Conservation (phyloP, 2,329 filamentous ascomycete genomes). For the Fusarium nisikadoi region DNA sequence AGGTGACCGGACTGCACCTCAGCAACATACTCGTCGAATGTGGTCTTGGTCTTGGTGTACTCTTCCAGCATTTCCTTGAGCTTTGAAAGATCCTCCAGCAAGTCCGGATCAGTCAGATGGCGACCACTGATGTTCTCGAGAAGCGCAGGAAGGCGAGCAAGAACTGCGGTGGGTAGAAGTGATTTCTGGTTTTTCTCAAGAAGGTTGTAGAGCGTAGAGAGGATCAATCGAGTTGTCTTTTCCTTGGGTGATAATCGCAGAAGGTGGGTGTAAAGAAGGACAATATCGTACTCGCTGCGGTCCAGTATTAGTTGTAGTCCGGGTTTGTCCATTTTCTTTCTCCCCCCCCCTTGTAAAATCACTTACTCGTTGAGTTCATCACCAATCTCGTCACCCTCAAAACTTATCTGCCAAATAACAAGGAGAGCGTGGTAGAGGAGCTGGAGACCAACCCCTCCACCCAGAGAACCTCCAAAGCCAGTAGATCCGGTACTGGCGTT, state of each 20-base stretch:
- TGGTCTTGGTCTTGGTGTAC: conserved; percentile 76
- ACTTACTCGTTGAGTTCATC: conserved; percentile 86
- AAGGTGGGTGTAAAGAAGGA: conserved; percentile 91
- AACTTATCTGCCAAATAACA: conserved; percentile 96
- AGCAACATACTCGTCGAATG: conserved; percentile 89
- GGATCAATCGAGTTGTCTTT: conserved; percentile 91
- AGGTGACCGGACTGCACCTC: conserved; percentile 89
- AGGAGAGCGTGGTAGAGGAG: conserved; percentile 93
- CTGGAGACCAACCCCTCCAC: conserved; percentile 90
- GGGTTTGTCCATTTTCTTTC: neutral
- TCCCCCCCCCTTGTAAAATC: neutral
- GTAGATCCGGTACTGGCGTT: conserved; percentile 64
- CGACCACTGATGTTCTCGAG: conserved; percentile 71
- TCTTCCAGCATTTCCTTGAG: conserved; percentile 73
- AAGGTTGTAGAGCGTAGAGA: conserved; percentile 91
- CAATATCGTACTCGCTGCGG: conserved; percentile 83
- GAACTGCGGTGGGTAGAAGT: conserved; percentile 83
- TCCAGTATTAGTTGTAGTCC: conserved; percentile 26
- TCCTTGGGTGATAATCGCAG: conserved; percentile 94
- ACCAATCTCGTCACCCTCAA: conserved; percentile 80
- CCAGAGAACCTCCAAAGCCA: conserved; percentile 70
- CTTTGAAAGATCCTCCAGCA: conserved; percentile 69
- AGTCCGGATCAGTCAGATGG: conserved; percentile 72
- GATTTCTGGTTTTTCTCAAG: conserved; percentile 76
- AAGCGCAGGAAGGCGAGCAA: conserved; percentile 81